A percentile compares a stretch with the other conserved stretches of the same genome.
Conservation (phyloP, 495 filamentous ascomycete genomes). For the Aspergillus affinis region DNA sequence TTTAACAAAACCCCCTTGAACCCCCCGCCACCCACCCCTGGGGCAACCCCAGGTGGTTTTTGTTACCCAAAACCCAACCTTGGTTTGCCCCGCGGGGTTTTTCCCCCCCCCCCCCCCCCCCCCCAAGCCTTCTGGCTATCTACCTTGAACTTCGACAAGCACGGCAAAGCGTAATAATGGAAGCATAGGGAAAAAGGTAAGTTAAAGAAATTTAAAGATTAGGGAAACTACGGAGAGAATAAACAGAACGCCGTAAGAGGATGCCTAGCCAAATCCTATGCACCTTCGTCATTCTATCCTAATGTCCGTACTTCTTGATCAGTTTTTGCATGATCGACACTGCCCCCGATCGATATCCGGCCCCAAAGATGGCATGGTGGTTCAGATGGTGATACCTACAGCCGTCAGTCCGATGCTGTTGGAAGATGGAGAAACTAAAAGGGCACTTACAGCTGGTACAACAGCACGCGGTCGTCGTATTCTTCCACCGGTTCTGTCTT, state of each 20-base stretch:
- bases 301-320: constrained; percentile 60
- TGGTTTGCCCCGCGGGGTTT: too few relatives aligned
- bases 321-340: constrained; percentile 73
- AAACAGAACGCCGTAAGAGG: neutral
- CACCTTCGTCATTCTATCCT: neutral
- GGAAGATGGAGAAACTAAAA: constrained; percentile 1
- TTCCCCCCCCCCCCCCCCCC: too few relatives aligned
- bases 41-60: too few relatives aligned
- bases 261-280: neutral
- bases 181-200: too few relatives aligned
- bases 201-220: too few relatives aligned
- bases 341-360: constrained; percentile 70
- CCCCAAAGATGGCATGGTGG: constrained; percentile 81
- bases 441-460: constrained; percentile 77
- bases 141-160: too few relatives aligned
- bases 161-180: too few relatives aligned
- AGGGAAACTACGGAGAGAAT: neutral
- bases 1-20: too few relatives aligned
- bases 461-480: constrained; percentile 73
- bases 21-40: too few relatives aligned
- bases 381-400: constrained; percentile 85
- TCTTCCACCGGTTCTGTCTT: constrained; percentile 82
- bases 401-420: constrained; percentile 5
- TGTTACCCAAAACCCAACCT: too few relatives aligned
- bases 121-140: neutral